These are phyloP conservation scores for Lipomyces yamanashiensis DNA, from an alignment of 805 yeast species.

Conservation along the genomic window DNA sequence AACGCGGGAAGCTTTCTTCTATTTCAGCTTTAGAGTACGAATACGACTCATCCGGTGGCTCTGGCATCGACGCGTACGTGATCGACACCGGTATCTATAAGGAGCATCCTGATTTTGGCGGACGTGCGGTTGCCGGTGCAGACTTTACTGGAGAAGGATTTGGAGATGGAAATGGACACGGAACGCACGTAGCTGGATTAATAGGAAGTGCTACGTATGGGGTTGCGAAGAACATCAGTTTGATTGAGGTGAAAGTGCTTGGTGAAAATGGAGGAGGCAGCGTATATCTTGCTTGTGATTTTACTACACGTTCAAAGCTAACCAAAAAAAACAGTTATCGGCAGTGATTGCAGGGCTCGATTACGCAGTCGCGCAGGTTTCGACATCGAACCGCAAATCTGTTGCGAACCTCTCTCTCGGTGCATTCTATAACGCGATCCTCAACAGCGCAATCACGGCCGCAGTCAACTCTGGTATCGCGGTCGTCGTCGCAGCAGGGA, in stretches of 20 bases:
- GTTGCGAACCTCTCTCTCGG: constrained; percentile 85
- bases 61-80: constrained; percentile 70
- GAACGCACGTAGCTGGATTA: constrained; percentile 94
- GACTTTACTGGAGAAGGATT: constrained; percentile 55
- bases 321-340: constrained; percentile 38
- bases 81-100: constrained; percentile 75
- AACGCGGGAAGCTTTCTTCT: constrained; percentile 37
- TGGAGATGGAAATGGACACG: constrained; percentile 85
- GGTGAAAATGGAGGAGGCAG: constrained; percentile 70
- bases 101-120: constrained; percentile 53
- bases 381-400: constrained; percentile 49
- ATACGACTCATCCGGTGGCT: constrained; percentile 51
- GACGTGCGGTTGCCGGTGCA: constrained; percentile 50
- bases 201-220: constrained; percentile 82
- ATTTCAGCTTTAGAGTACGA: constrained; percentile 42
- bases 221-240: constrained; percentile 69
- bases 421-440: constrained; percentile 64
- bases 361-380: constrained; percentile 43
- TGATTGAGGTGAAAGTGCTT: constrained; percentile 78
- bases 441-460: constrained; percentile 77
- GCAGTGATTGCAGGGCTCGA: constrained; percentile 47
- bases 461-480: constrained; percentile 72
- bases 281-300: constrained; percentile 4
- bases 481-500: constrained; percentile 75
- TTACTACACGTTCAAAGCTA: background rate